Percentiles rank a stretch among this genome's conserved stretches.
Conservation (phyloP, 192 early-diverging fungal species). For the Cladochytrium replicatum region DNA sequence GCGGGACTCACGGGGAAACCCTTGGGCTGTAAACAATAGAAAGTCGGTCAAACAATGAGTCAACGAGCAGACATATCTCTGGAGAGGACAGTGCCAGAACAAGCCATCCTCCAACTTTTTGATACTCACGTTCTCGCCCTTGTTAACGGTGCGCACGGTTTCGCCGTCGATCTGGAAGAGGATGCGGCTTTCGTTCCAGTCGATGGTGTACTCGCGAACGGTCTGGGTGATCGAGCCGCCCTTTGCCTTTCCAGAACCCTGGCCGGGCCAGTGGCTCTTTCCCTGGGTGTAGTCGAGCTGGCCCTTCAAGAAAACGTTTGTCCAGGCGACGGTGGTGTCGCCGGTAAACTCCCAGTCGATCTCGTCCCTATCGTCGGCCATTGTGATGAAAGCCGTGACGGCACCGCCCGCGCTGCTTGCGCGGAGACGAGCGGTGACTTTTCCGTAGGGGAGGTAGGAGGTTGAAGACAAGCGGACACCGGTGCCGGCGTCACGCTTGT, state of each 20-base stretch:
- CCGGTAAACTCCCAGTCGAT: constrained; percentile 39
- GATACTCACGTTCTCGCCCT: too few relatives aligned
- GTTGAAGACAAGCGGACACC: constrained; percentile 20
- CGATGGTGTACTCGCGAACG: constrained; percentile 18
- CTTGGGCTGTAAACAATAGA: neutral
- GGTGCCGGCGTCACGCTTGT: constrained; percentile 3
- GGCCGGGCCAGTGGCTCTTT: neutral
- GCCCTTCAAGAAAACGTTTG: constrained; percentile 32
- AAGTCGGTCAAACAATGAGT: neutral
- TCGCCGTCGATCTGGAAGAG: constrained; percentile 20
- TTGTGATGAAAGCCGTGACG: constrained; percentile 32
- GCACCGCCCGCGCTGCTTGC: constrained; percentile 6
- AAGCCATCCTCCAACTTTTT: neutral
- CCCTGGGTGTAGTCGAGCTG: constrained; percentile 1
- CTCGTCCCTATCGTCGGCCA: constrained; percentile 28
- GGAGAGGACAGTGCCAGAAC: neutral
- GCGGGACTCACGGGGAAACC: constrained; percentile 21
- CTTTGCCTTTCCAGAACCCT: neutral
- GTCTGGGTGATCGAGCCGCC: neutral
- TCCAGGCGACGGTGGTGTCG: constrained; percentile 5
- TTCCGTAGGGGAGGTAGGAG: constrained; percentile 23
- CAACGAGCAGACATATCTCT: too few relatives aligned
- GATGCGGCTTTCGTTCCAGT: constrained; percentile 24
- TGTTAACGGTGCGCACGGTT: neutral
- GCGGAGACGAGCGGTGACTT: constrained; percentile 10